A percentile compares a stretch with the other conserved stretches of the same genome.
Evolutionary conservation across 768 basidiomycete genomes (phyloP).

Genomic region (Mycena galericulata): DNA sequence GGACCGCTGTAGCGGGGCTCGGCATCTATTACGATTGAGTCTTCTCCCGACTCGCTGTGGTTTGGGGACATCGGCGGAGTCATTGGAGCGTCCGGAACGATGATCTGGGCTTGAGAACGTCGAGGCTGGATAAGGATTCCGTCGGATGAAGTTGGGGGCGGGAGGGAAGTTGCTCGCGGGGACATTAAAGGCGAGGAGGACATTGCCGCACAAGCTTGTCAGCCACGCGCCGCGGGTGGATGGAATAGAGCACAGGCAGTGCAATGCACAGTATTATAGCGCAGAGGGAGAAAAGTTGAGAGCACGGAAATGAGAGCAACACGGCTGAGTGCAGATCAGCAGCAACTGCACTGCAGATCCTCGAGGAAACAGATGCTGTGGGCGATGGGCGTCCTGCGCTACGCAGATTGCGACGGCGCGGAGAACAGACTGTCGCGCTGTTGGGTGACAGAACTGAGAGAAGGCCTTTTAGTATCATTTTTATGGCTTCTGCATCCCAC

Average conservation of each 20-base stretch:
- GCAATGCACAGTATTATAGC: slow-evolving; percentile 15
- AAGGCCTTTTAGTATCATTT: background rate
- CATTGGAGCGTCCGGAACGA: slow-evolving; percentile 69
- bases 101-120: slow-evolving; percentile 56
- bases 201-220: slow-evolving; percentile 22
- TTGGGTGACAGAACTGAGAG: slow-evolving; percentile 8
- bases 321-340: slow-evolving; percentile 2
- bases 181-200: slow-evolving; percentile 41
- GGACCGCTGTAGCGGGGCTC: slow-evolving; percentile 52
- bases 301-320: slow-evolving; percentile 8
- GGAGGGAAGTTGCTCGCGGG: slow-evolving; percentile 33
- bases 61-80: slow-evolving; percentile 78
- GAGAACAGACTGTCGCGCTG: slow-evolving; percentile 20
- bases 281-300: background rate
- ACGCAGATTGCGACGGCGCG: slow-evolving; percentile 23
- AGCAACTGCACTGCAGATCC: slow-evolving; percentile 29
- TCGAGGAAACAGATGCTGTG: slow-evolving; percentile 16
- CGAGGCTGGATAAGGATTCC: slow-evolving; percentile 39
- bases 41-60: slow-evolving; percentile 55
- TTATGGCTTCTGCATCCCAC: background rate
- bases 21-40: slow-evolving; percentile 53
- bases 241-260: slow-evolving; percentile 24
- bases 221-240: slow-evolving; percentile 25
- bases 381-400: slow-evolving; percentile 33
- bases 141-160: slow-evolving; percentile 27